Percentiles rank a stretch among this genome's conserved stretches.
phyloP scores from a whole-genome alignment of 2,329 filamentous ascomycete genomes.

The Leptographium flavum region DNA sequence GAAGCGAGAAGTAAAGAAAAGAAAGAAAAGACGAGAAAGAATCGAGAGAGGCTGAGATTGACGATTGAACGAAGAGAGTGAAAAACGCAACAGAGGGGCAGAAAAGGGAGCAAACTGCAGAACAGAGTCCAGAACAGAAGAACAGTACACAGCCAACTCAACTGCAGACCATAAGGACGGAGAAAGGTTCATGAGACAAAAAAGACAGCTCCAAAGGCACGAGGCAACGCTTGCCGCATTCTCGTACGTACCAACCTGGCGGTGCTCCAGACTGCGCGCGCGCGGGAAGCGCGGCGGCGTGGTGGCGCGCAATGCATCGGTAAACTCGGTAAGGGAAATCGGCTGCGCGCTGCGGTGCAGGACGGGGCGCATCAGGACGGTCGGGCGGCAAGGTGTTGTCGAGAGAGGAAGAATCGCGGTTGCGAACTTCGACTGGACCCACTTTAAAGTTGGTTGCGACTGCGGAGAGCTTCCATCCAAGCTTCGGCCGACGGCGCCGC shows the following conservation, averaged over 20 bases:
- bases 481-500: no score
- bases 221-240: no score
- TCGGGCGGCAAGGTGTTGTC: not conserved
- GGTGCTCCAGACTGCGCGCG: constrained; percentile 19
- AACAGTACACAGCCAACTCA: not conserved
- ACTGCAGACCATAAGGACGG: no score
- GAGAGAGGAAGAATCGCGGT: not conserved
- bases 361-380: constrained; percentile 15
- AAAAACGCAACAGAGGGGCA: not conserved
- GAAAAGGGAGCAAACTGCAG: not conserved
- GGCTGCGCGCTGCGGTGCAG: constrained; percentile 25
- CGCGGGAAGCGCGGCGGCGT: constrained; percentile 35
- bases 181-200: not conserved
- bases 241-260: constrained; percentile 31
- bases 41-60: not conserved
- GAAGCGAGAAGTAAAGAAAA: not conserved
- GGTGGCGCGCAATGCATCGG: constrained; percentile 33
- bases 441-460: no score
- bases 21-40: not conserved
- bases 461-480: no score
- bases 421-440: no score
- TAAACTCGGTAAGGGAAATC: constrained; percentile 26
- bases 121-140: not conserved
- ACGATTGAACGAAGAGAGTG: not conserved
- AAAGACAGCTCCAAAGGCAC: no score